These are phyloP conservation scores for Camellia sinensis DNA, from an alignment of 148 eudicot species.

Conservation along the genomic window DNA sequence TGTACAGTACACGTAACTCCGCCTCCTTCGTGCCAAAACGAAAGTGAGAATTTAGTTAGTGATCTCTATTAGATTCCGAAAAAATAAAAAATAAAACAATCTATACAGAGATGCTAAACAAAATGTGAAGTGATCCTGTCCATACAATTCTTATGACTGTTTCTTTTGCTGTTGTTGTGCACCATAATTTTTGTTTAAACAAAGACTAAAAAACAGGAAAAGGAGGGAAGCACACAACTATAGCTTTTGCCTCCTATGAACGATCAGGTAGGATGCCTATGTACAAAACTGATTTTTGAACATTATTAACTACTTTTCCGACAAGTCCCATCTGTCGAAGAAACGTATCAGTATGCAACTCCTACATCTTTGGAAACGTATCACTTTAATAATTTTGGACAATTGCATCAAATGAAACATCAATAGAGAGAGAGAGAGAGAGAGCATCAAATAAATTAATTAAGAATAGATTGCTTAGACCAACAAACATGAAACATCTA, in stretches of 20 bases:
- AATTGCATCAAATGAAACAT: neutral
- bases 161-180: neutral
- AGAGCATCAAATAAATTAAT: neutral
- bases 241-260: conserved; percentile 14
- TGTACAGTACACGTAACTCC: too few species aligned
- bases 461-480: too few species aligned
- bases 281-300: conserved; percentile 6
- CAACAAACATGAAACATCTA: too few species aligned
- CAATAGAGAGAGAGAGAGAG: neutral
- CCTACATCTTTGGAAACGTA: neutral
- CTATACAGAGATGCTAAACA: too few species aligned
- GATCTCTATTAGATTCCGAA: too few species aligned
- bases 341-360: neutral
- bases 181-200: neutral
- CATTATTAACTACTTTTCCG: neutral
- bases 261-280: conserved; percentile 14
- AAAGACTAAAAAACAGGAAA: neutral
- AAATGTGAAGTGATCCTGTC: neutral
- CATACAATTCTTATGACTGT: neutral
- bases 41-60: too few species aligned
- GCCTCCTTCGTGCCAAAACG: too few species aligned
- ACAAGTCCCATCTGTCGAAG: neutral
- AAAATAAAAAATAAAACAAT: too few species aligned
- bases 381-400: neutral
- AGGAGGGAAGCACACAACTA: conserved; percentile 16